phyloP scores from a whole-genome alignment of 345 rosid genomes.

The Ricinus communis region DNA sequence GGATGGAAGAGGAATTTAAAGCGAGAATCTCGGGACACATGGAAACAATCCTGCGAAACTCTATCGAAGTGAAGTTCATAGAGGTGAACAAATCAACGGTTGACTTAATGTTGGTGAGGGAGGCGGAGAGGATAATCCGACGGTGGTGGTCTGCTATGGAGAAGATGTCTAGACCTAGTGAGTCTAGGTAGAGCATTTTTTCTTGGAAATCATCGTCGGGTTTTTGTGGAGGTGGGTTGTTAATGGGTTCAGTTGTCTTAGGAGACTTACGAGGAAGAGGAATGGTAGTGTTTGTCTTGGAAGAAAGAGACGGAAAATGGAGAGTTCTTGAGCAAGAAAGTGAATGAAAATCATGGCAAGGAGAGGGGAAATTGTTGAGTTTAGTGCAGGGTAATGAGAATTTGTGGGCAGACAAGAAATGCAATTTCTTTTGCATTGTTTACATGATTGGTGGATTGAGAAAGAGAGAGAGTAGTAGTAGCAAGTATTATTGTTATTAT shows the following conservation, averaged over 20 bases:
- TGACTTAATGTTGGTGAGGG: slow-evolving; percentile 57
- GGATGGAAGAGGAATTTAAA: slow-evolving; percentile 36
- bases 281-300: slow-evolving; percentile 43
- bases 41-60: slow-evolving; percentile 63
- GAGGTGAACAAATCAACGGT: slow-evolving; percentile 59
- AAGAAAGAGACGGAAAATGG: slow-evolving; percentile 46
- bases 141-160: slow-evolving; percentile 53
- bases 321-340: slow-evolving; percentile 45
- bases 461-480: neutral
- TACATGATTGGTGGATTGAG: slow-evolving; percentile 16
- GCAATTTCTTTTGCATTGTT: slow-evolving; percentile 58
- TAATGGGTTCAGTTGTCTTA: slow-evolving; percentile 26
- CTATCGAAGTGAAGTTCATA: slow-evolving; percentile 50
- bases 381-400: slow-evolving; percentile 28
- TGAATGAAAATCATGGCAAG: slow-evolving; percentile 38
- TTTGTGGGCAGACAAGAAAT: slow-evolving; percentile 35
- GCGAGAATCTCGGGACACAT: slow-evolving; percentile 76
- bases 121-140: slow-evolving; percentile 44
- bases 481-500: neutral
- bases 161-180: slow-evolving; percentile 74
- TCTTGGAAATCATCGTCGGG: slow-evolving; percentile 53
- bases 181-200: slow-evolving; percentile 73
- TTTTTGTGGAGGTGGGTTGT: slow-evolving; percentile 6
- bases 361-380: slow-evolving; percentile 18
- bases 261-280: slow-evolving; percentile 48